These are phyloP conservation scores for Plasmodium sp. DNA, from an alignment of 169 alveolate genomes.

Conservation along the genomic window DNA sequence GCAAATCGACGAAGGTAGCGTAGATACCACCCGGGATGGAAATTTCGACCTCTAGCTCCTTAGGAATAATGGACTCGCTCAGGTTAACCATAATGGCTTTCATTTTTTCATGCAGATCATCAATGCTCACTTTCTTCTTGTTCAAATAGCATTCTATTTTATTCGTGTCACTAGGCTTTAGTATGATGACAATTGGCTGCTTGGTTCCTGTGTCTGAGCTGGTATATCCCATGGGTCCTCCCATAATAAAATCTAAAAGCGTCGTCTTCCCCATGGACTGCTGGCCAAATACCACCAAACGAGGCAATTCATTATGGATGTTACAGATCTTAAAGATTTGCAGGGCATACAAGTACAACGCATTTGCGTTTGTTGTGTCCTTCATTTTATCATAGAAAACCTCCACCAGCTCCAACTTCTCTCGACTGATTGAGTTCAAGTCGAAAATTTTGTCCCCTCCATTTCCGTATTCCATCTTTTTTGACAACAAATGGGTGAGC, in stretches of 20 bases:
- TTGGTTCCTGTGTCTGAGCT: constrained; percentile 92
- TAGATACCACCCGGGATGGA: constrained; percentile 90
- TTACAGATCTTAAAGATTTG: constrained; percentile 89
- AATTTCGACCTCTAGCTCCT: constrained; percentile 89
- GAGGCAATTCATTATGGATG: constrained; percentile 90
- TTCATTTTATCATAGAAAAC: constrained; percentile 71
- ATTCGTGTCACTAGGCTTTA: constrained; percentile 83
- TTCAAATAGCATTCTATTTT: constrained; percentile 70
- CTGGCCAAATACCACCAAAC: constrained; percentile 92
- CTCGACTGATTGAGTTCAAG: constrained; percentile 70
- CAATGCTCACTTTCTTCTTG: constrained; percentile 75
- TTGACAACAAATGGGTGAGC: not conserved
- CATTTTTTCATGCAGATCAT: constrained; percentile 88
- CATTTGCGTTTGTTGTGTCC: constrained; percentile 84
- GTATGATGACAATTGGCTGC: constrained; percentile 90
- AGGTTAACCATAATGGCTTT: constrained; percentile 82
- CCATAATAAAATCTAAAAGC: constrained; percentile 90
- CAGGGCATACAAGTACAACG: constrained; percentile 84
- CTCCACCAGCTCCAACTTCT: constrained; percentile 52
- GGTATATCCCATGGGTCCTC: constrained; percentile 93
- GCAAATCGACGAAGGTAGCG: constrained; percentile 92
- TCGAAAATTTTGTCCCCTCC: constrained; percentile 69
- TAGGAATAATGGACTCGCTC: constrained; percentile 82
- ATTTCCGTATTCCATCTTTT: constrained; percentile 63
- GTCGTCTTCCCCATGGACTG: constrained; percentile 94